Evolutionary conservation across 352 stramenopile species (phyloP).

Genomic region (Aphanomyces astaci): DNA sequence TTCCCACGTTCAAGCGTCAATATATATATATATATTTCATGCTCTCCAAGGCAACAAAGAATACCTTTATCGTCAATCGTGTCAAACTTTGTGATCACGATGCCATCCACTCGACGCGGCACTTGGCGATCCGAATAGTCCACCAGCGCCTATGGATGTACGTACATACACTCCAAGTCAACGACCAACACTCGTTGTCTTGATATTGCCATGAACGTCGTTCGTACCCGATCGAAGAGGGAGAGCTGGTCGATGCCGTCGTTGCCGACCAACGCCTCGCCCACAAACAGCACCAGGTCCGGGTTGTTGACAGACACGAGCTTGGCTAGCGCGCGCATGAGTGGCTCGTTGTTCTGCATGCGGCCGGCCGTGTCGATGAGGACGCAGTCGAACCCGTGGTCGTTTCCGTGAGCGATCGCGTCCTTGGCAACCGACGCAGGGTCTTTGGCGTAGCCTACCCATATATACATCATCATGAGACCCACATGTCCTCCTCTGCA

Average conservation of each 20-base stretch:
- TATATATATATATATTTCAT: too few species aligned
- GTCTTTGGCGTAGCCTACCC: slow-evolving; percentile 94
- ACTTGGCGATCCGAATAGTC: slow-evolving; percentile 80
- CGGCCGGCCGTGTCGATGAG: slow-evolving; percentile 97
- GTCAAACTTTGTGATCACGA: slow-evolving; percentile 99
- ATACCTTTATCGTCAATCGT: slow-evolving; percentile 98
- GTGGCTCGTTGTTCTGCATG: slow-evolving; percentile 99
- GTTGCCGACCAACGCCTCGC: slow-evolving; percentile 97
- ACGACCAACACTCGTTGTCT: slow-evolving; percentile 5
- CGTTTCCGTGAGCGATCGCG: slow-evolving; percentile 91
- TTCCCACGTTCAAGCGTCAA: slow-evolving; percentile 3
- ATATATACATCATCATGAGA: background rate
- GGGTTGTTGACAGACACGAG: slow-evolving; percentile 95
- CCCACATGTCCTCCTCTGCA: too few species aligned
- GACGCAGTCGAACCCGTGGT: slow-evolving; percentile 95
- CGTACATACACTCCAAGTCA: background rate
- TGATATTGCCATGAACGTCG: background rate
- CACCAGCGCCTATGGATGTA: slow-evolving; percentile 57
- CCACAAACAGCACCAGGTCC: slow-evolving; percentile 98
- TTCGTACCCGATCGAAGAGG: slow-evolving; percentile 88
- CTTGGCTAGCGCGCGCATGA: slow-evolving; percentile 97
- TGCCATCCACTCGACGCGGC: slow-evolving; percentile 93
- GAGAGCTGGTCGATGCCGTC: slow-evolving; percentile 97
- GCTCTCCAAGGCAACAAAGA: too few species aligned
- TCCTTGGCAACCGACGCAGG: slow-evolving; percentile 91